Evolutionary conservation across 768 basidiomycete species (phyloP), one percentile per base, ranked within the genome.

Genomic region (Lentinus brumalis): DNA sequence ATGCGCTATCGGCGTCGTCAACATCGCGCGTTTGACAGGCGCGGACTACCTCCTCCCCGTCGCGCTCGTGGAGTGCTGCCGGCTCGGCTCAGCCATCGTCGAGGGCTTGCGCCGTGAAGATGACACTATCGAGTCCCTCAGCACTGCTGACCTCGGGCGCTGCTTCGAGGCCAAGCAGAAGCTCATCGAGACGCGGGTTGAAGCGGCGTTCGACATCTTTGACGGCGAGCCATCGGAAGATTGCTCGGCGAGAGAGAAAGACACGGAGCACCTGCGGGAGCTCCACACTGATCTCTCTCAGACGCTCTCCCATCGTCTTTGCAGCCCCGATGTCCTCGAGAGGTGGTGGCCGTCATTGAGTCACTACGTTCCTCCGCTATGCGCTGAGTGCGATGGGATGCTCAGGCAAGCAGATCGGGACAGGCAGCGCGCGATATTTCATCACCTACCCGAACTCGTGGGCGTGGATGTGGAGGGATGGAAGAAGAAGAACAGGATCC

Each of bases 21-120:
- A 62, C 38, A 45, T 62, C 41, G 61, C 61, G 9, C 61, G 61
- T 5, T 51, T 62, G 10, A 53, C 45, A 3, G 56, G 47, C 3
- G 47, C 56, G 16, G 18, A 32, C 14, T 46, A 9, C 38, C 8
- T 62, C 12, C 50, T 62, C 3, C 60, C 51, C 8, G 42, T 50
- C 1, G 61, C 56, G 3, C 39, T 62, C 26, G 31, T 41, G 18
- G 14, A 21, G 15, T 47, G 51, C 45, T 62, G 56, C 40, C 2
- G 15, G 2, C 26, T 41, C 3, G 55, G 53, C 11, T 32, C 12
- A 4, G 30, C 21, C 1, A 57, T 62, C 29, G 11, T 57, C 16
- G 9, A 35, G 35, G 61, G 61, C 3, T 41, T 46, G 45, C 14
- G 16, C 35, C 56, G 56, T 26, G 51, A 57, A 15, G 51, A 57